phyloP scores from a whole-genome alignment of 208 protist genomes.

The Trypanosomatidae sp. region DNA sequence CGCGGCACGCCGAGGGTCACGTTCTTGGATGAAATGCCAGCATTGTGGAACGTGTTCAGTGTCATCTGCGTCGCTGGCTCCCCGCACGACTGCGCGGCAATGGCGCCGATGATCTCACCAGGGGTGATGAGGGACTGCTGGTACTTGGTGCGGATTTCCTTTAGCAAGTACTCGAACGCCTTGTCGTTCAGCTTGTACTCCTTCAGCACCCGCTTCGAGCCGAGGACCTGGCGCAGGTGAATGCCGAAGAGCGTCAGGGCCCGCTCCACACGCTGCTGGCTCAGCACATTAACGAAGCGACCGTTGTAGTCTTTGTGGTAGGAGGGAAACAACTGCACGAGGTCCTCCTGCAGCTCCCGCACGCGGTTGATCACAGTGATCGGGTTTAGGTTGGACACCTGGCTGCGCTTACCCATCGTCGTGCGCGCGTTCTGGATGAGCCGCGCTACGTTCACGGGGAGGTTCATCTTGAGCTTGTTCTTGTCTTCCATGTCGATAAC shows the following conservation, averaged over 20 bases:
- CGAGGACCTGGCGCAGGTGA: constrained; percentile 92
- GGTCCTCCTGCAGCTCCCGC: constrained; percentile 67
- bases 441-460: constrained; percentile 95
- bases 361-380: constrained; percentile 81
- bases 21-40: constrained; percentile 99
- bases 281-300: constrained; percentile 81
- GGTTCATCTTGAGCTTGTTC: constrained; percentile 70
- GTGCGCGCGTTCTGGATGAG: constrained; percentile 97
- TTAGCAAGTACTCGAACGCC: constrained; percentile 97
- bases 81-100: constrained; percentile 99
- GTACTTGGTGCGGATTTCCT: constrained; percentile 96
- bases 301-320: constrained; percentile 67
- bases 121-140: constrained; percentile 92
- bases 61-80: constrained; percentile 99
- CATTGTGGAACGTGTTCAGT: constrained; percentile 99
- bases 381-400: constrained; percentile 93
- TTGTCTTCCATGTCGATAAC: constrained; percentile 68
- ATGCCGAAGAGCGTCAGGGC: constrained; percentile 96
- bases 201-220: constrained; percentile 92
- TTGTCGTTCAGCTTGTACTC: constrained; percentile 94
- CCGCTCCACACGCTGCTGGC: constrained; percentile 93
- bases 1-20: constrained; percentile 99
- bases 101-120: constrained; percentile 98
- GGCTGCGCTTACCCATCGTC: constrained; percentile 87
- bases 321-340: constrained; percentile 81